Conservation (phyloP, 805 yeast genomes). For the Yamadazyma insecticola region DNA sequence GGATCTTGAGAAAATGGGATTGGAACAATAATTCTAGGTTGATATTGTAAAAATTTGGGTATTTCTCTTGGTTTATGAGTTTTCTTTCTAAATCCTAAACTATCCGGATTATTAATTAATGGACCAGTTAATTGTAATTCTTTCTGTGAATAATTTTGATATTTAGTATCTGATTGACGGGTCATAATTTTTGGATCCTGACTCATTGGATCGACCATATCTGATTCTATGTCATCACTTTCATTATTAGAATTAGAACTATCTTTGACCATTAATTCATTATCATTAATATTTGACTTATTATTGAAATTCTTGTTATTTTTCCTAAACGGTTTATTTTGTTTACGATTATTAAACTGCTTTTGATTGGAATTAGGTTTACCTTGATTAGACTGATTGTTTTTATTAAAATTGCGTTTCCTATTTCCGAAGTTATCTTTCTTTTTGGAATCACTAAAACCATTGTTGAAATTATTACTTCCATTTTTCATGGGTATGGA, state of each 20-base stretch:
- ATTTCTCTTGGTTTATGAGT: constrained; percentile 18
- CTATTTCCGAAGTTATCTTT: constrained; percentile 3
- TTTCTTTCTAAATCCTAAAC: constrained; percentile 23
- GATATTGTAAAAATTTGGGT: constrained; percentile 33
- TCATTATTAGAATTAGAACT: not conserved
- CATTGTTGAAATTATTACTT: not conserved
- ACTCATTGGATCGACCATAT: constrained; percentile 5
- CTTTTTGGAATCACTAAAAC: constrained; percentile 1
- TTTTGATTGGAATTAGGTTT: not conserved
- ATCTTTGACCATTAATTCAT: not conserved
- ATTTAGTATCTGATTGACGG: constrained; percentile 13
- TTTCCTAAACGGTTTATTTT: no score
- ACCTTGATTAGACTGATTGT: not conserved
- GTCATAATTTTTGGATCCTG: constrained; percentile 18
- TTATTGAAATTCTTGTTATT: not conserved
- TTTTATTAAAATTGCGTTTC: not conserved
- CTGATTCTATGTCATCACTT: constrained; percentile 4
- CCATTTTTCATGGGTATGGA: not conserved
- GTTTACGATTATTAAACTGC: no score
- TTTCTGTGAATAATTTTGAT: constrained; percentile 15
- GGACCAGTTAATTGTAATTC: constrained; percentile 25
- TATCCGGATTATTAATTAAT: constrained; percentile 23
- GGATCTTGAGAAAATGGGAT: constrained; percentile 33
- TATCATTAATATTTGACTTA: constrained; percentile 1
- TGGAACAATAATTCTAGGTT: constrained; percentile 30